Percentiles rank a stretch among this genome's conserved stretches.
Conservation (phyloP, 2,329 filamentous ascomycete genomes). For the Ceratocystiopsis sp. region DNA sequence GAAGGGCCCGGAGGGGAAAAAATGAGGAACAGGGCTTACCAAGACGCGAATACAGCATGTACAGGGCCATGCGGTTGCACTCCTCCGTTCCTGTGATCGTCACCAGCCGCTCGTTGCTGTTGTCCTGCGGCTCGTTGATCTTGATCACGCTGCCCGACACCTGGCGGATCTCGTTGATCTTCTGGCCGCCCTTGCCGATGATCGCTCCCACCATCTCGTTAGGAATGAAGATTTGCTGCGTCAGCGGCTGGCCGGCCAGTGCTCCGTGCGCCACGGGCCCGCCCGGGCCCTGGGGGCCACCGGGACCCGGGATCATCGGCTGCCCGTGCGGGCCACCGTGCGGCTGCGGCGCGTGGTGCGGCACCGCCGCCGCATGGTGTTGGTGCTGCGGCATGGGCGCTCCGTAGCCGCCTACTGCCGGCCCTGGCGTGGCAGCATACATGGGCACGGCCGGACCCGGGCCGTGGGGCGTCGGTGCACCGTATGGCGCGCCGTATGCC, state of each 20-base stretch:
- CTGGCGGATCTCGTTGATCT: slow-evolving; percentile 98
- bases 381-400: slow-evolving; percentile 55
- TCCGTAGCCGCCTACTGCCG: slow-evolving; percentile 57
- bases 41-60: slow-evolving; percentile 96
- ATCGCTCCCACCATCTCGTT: slow-evolving; percentile 99
- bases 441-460: slow-evolving; percentile 41
- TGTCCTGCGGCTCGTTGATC: slow-evolving; percentile 98
- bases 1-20: neutral
- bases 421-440: slow-evolving; percentile 45
- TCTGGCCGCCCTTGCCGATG: slow-evolving; percentile 93
- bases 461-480: slow-evolving; percentile 47
- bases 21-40: slow-evolving; percentile 36
- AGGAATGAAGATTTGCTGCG: slow-evolving; percentile 96
- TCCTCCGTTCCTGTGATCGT: slow-evolving; percentile 96
- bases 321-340: slow-evolving; percentile 57
- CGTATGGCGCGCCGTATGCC: slow-evolving; percentile 61
- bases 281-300: slow-evolving; percentile 16
- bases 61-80: slow-evolving; percentile 98
- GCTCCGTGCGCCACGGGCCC: slow-evolving; percentile 45
- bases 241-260: slow-evolving; percentile 60
- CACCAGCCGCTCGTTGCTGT: slow-evolving; percentile 93
- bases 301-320: slow-evolving; percentile 40
- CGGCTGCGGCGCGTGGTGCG: slow-evolving; percentile 33
- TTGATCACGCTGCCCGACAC: slow-evolving; percentile 97
- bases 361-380: slow-evolving; percentile 41